Percentiles rank a stretch among this genome's conserved stretches.
Conservation (phyloP, 2,329 filamentous ascomycete species). For the Fusarium sp. region DNA sequence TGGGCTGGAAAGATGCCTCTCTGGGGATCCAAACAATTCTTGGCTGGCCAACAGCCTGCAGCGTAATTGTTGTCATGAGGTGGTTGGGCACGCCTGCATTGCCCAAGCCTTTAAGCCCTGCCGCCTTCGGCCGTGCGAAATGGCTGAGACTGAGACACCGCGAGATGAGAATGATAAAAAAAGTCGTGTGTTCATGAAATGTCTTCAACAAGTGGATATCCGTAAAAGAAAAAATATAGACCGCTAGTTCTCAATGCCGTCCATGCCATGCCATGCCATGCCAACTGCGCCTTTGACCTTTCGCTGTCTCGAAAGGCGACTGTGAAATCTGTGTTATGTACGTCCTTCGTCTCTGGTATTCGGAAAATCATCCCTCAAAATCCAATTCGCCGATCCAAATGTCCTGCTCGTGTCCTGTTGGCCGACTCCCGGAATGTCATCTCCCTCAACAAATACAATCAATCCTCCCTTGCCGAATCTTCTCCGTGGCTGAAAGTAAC, state of each 20-base stretch:
- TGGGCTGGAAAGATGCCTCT: too few relatives aligned
- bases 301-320: constrained; percentile 25
- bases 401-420: constrained; percentile 22
- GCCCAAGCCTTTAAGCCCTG: constrained; percentile 18
- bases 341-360: constrained; percentile 11
- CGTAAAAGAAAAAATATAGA: constrained; percentile 31
- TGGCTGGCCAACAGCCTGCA: constrained; percentile 24
- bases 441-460: constrained; percentile 43
- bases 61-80: constrained; percentile 18
- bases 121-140: constrained; percentile 27
- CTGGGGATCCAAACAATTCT: constrained; percentile 1
- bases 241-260: constrained; percentile 36
- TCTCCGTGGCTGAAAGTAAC: constrained; percentile 19
- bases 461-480: constrained; percentile 27
- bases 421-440: constrained; percentile 15
- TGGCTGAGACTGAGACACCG: constrained; percentile 1
- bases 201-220: constrained; percentile 46
- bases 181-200: constrained; percentile 22
- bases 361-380: constrained; percentile 12
- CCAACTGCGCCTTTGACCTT: not conserved
- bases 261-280: constrained; percentile 38
- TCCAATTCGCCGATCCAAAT: constrained; percentile 21
- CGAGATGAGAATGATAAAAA: not conserved
- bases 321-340: constrained; percentile 32
- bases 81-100: constrained; percentile 46